Evolutionary conservation across 768 basidiomycete genomes (phyloP).

Genomic region (Amanita rimosa): DNA sequence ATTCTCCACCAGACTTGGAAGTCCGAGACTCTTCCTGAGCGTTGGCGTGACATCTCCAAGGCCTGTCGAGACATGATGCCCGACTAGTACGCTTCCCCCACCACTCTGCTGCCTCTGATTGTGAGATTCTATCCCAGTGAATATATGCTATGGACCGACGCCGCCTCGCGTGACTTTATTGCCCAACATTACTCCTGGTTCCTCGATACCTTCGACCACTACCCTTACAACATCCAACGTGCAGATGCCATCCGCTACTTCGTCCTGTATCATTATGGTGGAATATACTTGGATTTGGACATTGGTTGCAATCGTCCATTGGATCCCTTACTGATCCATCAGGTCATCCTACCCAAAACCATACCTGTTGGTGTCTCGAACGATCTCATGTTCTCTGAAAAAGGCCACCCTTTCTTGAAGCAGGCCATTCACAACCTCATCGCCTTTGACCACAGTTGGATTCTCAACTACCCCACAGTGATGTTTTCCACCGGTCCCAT

Average conservation of each 20-base stretch:
- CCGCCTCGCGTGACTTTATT: constrained; percentile 81
- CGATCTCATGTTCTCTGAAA: constrained; percentile 90
- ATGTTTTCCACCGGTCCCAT: constrained; percentile 99
- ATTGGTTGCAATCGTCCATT: constrained; percentile 84
- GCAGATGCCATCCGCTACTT: constrained; percentile 99
- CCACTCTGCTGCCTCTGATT: constrained; percentile 7
- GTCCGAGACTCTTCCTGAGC: constrained; percentile 69
- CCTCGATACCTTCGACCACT: constrained; percentile 85
- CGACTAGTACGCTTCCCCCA: constrained; percentile 68
- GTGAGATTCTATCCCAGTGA: constrained; percentile 40
- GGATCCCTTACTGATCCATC: constrained; percentile 77
- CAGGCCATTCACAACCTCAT: constrained; percentile 88
- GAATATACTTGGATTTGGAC: constrained; percentile 93
- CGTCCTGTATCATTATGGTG: constrained; percentile 90
- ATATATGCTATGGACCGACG: constrained; percentile 98
- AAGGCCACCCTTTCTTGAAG: constrained; percentile 78
- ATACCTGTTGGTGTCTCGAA: constrained; percentile 97
- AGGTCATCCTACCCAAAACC: constrained; percentile 88
- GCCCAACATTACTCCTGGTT: constrained; percentile 85
- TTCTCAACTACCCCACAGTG: constrained; percentile 97
- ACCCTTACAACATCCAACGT: constrained; percentile 86
- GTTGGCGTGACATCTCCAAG: constrained; percentile 75
- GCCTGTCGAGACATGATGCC: constrained; percentile 87
- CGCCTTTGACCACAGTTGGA: constrained; percentile 87
- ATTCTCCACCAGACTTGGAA: constrained; percentile 99